A percentile compares a stretch with the other conserved stretches of the same genome.
Conservation (phyloP, 441 rosid species). For the Aleurites moluccanus region DNA sequence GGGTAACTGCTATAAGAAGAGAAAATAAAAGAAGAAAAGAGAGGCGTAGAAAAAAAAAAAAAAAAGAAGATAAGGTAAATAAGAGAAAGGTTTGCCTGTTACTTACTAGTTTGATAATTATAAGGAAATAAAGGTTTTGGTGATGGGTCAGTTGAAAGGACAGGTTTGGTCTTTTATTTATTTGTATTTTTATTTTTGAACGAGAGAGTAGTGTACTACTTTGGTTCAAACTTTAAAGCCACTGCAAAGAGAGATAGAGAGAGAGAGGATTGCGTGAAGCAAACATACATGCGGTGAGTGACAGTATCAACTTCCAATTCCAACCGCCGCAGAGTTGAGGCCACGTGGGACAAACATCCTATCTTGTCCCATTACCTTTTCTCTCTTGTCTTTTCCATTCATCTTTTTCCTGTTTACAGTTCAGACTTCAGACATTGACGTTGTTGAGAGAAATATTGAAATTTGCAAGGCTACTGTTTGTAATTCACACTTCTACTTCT, state of each 20-base stretch:
- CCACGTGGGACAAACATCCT: conserved; percentile 39
- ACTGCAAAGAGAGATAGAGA: conserved; percentile 27
- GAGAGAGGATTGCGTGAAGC: conserved; percentile 52
- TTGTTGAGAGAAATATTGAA: background rate
- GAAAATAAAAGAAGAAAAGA: background rate
- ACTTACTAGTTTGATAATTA: background rate
- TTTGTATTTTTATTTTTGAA: no score
- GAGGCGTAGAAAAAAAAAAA: background rate
- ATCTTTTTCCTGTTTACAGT: background rate
- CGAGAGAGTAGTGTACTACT: background rate
- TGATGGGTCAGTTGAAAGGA: conserved; percentile 16
- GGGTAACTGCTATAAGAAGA: background rate
- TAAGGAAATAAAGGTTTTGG: background rate
- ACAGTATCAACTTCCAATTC: conserved; percentile 39
- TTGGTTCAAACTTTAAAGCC: conserved; percentile 43
- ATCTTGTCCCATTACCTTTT: conserved; percentile 15
- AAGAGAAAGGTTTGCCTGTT: background rate
- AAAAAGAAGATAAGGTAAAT: conserved; percentile 3
- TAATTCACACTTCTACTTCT: background rate
- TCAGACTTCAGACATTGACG: background rate
- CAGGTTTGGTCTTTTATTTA: background rate
- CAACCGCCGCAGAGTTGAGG: conserved; percentile 42
- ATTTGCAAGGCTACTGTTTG: background rate
- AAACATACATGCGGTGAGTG: conserved; percentile 42
- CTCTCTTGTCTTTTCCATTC: conserved; percentile 30